Conservation (phyloP, 106 monocot genomes). For the Chionographis japonica region DNA sequence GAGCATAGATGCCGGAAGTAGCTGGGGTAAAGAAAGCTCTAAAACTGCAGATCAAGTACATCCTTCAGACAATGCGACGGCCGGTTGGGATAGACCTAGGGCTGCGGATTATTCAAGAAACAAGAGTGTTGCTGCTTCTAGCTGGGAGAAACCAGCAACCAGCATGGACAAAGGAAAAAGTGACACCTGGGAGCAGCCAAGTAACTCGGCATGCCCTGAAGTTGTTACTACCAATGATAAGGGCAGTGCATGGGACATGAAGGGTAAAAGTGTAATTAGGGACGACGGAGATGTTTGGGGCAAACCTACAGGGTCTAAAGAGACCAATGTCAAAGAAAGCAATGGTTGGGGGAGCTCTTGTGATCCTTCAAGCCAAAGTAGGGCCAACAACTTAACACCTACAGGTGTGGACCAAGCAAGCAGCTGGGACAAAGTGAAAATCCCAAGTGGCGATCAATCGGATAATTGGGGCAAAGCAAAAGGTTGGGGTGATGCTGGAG, state of each 20-base stretch:
- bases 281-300: not conserved
- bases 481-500: not conserved
- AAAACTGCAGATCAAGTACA: not conserved
- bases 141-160: slow-evolving; percentile 3
- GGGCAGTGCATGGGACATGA: no score
- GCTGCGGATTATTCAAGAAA: not conserved
- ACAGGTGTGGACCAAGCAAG: not conserved
- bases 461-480: not conserved
- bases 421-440: not conserved
- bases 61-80: not conserved
- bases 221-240: no score
- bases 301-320: not conserved
- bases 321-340: not conserved
- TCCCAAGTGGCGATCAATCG: not conserved
- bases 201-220: no score
- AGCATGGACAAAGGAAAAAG: not conserved
- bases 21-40: not conserved
- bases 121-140: not conserved
- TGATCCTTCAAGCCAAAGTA: no score
- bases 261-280: not conserved
- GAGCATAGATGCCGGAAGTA: not conserved
- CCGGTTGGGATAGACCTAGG: not conserved
- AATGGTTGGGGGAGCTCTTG: not conserved
- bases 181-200: not conserved
- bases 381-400: no score